Percentiles rank a stretch among this genome's conserved stretches.
These are phyloP conservation scores for Verticillium dahliae DNA, from an alignment of 2,329 filamentous ascomycete genomes.

Conservation along the genomic window DNA sequence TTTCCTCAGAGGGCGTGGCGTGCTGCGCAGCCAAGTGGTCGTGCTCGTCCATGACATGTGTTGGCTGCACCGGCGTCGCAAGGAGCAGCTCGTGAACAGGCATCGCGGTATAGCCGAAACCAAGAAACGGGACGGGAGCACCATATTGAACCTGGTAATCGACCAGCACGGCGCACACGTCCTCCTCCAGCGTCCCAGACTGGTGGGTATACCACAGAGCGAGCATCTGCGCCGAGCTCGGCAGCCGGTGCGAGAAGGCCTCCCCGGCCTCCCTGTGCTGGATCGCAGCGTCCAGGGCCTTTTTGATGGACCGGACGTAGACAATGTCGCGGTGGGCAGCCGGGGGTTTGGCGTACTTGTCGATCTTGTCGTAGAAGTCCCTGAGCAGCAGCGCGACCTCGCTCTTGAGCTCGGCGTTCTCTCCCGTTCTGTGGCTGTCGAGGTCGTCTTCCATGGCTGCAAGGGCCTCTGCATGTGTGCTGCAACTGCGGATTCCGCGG, in stretches of 20 bases:
- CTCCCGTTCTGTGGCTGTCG: background rate
- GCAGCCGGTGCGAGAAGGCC: background rate
- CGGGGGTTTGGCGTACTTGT: background rate
- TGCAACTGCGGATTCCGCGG: background rate
- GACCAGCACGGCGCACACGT: background rate
- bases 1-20: background rate
- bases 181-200: background rate
- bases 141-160: background rate
- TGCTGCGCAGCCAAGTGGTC: too few species aligned
- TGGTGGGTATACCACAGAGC: background rate
- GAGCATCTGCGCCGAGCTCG: background rate
- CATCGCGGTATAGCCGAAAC: background rate
- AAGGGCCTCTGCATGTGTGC: background rate
- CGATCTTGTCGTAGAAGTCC: background rate
- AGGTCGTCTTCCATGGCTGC: background rate
- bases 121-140: background rate
- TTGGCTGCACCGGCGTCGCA: background rate
- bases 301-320: background rate
- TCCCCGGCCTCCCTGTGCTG: background rate
- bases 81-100: background rate
- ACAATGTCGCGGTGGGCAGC: background rate
- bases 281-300: background rate
- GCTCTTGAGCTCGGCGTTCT: background rate
- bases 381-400: background rate
- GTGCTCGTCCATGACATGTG: too few species aligned